Evolutionary conservation across 192 early-diverging fungal genomes (phyloP).

Genomic region (Phycomyces nitens): DNA sequence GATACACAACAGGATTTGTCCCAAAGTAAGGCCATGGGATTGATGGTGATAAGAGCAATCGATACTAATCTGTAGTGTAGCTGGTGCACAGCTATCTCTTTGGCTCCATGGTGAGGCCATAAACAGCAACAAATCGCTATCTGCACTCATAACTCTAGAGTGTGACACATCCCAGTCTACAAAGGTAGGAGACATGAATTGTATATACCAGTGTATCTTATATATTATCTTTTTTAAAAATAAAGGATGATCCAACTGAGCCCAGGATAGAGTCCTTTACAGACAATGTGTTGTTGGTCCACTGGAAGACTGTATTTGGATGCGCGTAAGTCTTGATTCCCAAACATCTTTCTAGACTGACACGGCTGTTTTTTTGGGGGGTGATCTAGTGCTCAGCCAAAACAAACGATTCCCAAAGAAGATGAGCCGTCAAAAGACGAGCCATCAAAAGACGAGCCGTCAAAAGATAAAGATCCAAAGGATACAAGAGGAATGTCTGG

Average conservation of each 20-base stretch:
- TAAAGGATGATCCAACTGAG: slow-evolving; percentile 3
- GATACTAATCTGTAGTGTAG: neutral
- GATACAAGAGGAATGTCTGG: slow-evolving; percentile 5
- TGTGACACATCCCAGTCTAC: slow-evolving; percentile 27
- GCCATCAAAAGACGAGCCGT: neutral
- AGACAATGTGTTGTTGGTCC: slow-evolving; percentile 8
- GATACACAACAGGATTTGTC: slow-evolving; percentile 17
- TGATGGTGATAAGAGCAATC: neutral
- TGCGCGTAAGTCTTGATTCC: slow-evolving; percentile 12
- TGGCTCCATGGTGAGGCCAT: slow-evolving; percentile 21
- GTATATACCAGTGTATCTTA: too few relatives aligned
- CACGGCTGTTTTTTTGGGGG: neutral
- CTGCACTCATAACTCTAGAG: slow-evolving; percentile 26
- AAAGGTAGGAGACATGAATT: slow-evolving; percentile 13
- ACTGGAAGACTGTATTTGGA: slow-evolving; percentile 24
- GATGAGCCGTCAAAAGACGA: neutral
- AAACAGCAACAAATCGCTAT: slow-evolving; percentile 11
- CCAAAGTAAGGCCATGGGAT: slow-evolving; percentile 12
- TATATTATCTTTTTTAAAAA: neutral
- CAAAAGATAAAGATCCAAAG: neutral
- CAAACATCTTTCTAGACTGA: neutral
- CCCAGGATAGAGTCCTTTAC: slow-evolving; percentile 9
- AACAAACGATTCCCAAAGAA: slow-evolving; percentile 5
- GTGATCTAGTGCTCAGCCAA: neutral
- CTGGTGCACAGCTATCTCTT: slow-evolving; percentile 22